These are phyloP conservation scores for Coemansia sp. DNA, from an alignment of 371 early-diverging fungal species.

Conservation along the genomic window DNA sequence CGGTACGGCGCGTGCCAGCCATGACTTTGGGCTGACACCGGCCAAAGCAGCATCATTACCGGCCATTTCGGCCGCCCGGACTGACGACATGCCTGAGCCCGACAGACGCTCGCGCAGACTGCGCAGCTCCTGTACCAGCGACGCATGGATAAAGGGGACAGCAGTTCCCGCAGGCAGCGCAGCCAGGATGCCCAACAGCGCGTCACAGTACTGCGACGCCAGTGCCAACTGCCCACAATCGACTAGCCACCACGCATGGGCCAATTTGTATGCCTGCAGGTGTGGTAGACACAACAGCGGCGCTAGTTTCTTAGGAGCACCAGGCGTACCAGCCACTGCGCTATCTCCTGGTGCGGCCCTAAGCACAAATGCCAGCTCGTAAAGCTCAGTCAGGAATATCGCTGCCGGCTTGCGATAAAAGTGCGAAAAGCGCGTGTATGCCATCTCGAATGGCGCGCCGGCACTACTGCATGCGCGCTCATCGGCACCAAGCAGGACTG, in stretches of 20 bases:
- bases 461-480: conserved; percentile 3
- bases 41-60: conserved; percentile 27
- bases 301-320: conserved; percentile 21
- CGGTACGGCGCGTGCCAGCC: conserved; percentile 51
- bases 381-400: conserved; percentile 68
- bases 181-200: conserved; percentile 71
- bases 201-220: conserved; percentile 70
- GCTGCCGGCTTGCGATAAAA: conserved; percentile 27
- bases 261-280: conserved; percentile 84
- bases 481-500: conserved; percentile 26
- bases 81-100: conserved; percentile 41
- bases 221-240: conserved; percentile 74
- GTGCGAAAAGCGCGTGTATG: conserved; percentile 14
- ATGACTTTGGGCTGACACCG: conserved; percentile 42
- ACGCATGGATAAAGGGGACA: conserved; percentile 72
- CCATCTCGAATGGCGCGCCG: conserved; percentile 12
- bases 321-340: background rate
- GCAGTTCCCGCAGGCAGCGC: conserved; percentile 61
- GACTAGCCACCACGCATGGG: conserved; percentile 75
- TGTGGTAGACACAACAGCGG: conserved; percentile 63
- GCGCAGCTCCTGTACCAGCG: conserved; percentile 63
- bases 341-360: conserved; percentile 29
- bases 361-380: conserved; percentile 71
- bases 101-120: conserved; percentile 53
- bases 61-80: conserved; percentile 28